These are phyloP conservation scores for Lunasporangiospora selenospora DNA, from an alignment of 192 early-diverging fungal species.

Conservation along the genomic window DNA sequence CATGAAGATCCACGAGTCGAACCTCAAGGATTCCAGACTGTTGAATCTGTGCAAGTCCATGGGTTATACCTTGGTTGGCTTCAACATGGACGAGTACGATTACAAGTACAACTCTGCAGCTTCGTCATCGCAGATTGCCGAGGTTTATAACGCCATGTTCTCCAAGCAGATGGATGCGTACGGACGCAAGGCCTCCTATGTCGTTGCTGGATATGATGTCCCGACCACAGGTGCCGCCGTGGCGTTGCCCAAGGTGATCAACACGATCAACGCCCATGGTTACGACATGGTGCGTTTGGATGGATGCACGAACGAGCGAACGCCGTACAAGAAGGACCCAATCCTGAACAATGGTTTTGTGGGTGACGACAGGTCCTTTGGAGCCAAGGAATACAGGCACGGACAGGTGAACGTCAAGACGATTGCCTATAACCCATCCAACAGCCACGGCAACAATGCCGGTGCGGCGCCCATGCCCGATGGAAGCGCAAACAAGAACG, in stretches of 20 bases:
- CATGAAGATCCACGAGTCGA: constrained; percentile 53
- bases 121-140: constrained; percentile 37
- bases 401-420: constrained; percentile 46
- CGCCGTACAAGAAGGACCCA: constrained; percentile 54
- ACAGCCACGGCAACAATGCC: too few relatives aligned
- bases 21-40: constrained; percentile 49
- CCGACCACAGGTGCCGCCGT: constrained; percentile 54
- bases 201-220: constrained; percentile 58
- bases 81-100: constrained; percentile 58
- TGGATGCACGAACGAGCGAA: constrained; percentile 56
- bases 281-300: constrained; percentile 62
- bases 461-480: too few relatives aligned
- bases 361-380: constrained; percentile 51
- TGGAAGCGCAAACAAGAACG: constrained; percentile 1
- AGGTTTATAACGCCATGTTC: constrained; percentile 52
- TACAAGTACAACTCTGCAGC: constrained; percentile 54
- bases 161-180: constrained; percentile 56
- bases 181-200: constrained; percentile 54
- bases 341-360: constrained; percentile 40
- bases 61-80: constrained; percentile 53
- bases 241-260: constrained; percentile 51
- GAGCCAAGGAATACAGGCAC: constrained; percentile 46
- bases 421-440: not conserved
- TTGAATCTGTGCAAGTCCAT: constrained; percentile 45
- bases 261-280: constrained; percentile 50